These are phyloP conservation scores for Incumbomyces lentus DNA, from an alignment of 2,329 filamentous ascomycete genomes.

Conservation along the genomic window DNA sequence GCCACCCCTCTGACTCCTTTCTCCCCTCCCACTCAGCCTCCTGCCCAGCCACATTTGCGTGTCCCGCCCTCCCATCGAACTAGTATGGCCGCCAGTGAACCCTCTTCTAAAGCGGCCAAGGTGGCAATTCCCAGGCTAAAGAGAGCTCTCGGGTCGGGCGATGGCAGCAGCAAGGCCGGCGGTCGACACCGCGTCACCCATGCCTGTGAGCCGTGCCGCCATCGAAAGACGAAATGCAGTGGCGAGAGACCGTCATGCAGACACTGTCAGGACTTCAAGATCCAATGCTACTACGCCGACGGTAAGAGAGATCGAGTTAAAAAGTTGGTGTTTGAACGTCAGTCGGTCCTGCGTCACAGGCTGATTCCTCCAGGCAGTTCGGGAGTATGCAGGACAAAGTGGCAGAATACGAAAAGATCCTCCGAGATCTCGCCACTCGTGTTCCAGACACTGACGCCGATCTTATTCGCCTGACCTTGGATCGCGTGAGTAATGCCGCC, in stretches of 20 bases:
- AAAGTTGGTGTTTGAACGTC: slow-evolving; percentile 25
- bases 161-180: slow-evolving; percentile 7
- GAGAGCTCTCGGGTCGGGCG: slow-evolving; percentile 13
- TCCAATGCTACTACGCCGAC: slow-evolving; percentile 32
- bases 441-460: slow-evolving; percentile 27
- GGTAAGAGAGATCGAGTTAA: slow-evolving; percentile 34
- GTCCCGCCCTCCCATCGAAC: slow-evolving; percentile 15
- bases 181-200: slow-evolving; percentile 23
- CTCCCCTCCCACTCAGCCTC: background rate
- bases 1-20: background rate
- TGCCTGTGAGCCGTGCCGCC: slow-evolving; percentile 33
- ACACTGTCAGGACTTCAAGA: slow-evolving; percentile 30
- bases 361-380: slow-evolving; percentile 26
- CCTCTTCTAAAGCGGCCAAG: slow-evolving; percentile 15
- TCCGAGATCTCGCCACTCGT: slow-evolving; percentile 27
- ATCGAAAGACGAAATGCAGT: slow-evolving; percentile 36
- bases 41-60: slow-evolving; percentile 10
- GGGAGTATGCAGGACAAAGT: slow-evolving; percentile 29
- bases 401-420: slow-evolving; percentile 30
- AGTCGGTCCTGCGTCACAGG: background rate
- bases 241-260: slow-evolving; percentile 32
- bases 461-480: slow-evolving; percentile 28
- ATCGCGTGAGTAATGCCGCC: slow-evolving; percentile 24
- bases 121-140: slow-evolving; percentile 26
- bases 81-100: slow-evolving; percentile 7